Evolutionary conservation across 1,284 basidiomycete genomes (phyloP), one percentile per base, ranked within the genome.

Genomic region (Ceratobasidium papillatum): DNA sequence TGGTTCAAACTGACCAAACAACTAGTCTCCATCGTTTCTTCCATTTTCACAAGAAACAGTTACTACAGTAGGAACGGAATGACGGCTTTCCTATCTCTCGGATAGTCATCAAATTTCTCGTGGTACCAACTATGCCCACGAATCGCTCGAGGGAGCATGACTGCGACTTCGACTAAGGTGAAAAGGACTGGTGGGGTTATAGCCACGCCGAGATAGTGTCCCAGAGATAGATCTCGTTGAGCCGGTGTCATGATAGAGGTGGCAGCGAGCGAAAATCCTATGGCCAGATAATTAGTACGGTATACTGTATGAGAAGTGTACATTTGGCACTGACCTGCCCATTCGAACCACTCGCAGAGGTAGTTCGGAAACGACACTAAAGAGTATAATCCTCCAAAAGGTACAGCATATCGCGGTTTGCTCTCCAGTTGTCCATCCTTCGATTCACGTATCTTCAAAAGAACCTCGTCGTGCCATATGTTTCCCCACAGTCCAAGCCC

Each of bases 281-380:
- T 17, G 8, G 14, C 36, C 3, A 27, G 0, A 9, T 11, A 34
- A n/a, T 62, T 30, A 52, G 22, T 36, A 25, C 27, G 41, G n/a
- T 12, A 38, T 52, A n/a, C 34, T 14, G 22, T 11, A 8, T 14
- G 11, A 38, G 14, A 22, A 14, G 3, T 11, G 34, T 7, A 36
- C 19, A n/a, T 11, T 0, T 12, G 11, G 3, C 1, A 61, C 59
- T 63, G 52, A 63, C 90, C 92, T 9, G 89, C 79, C 93, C 93
- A 96, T 82, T 96, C 94, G 69, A 91, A 78, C 94, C 94, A 98
- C 82, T 97, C 95, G 82, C 92, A 95, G 64, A 95, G 84, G 82
- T 98, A 98, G 83, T 98, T 96, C 1, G 96, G 95, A 82, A 63
- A 78, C n/a, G 94, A 94, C 77, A 98, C 86, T 80, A 87, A 89